These are phyloP conservation scores for Monosporozyma unispora DNA, from an alignment of 805 yeast species.

Conservation along the genomic window DNA sequence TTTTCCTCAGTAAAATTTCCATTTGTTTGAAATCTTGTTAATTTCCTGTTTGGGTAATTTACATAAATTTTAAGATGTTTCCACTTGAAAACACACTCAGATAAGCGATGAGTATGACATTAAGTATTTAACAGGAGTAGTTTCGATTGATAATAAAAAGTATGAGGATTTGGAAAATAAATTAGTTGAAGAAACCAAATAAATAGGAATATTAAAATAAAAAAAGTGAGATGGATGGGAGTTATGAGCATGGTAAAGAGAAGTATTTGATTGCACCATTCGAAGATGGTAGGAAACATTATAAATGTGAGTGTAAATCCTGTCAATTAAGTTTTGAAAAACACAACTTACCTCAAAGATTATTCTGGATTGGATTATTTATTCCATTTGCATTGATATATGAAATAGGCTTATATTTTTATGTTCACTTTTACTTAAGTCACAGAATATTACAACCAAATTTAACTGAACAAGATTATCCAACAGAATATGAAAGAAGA, in stretches of 20 bases:
- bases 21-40: slow-evolving; percentile 5
- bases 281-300: slow-evolving; percentile 8
- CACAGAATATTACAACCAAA: slow-evolving; percentile 18
- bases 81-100: too few relatives aligned
- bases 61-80: background rate
- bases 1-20: background rate
- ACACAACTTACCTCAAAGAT: slow-evolving; percentile 5
- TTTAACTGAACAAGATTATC: slow-evolving; percentile 20
- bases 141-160: too few relatives aligned
- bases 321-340: slow-evolving; percentile 9
- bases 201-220: background rate
- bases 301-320: slow-evolving; percentile 20
- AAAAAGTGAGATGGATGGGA: background rate
- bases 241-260: background rate
- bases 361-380: slow-evolving; percentile 19
- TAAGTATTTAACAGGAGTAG: too few relatives aligned
- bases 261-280: slow-evolving; percentile 12
- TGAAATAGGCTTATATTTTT: slow-evolving; percentile 12
- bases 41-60: slow-evolving; percentile 8
- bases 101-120: too few relatives aligned
- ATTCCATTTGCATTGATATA: slow-evolving; percentile 19
- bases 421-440: slow-evolving; percentile 15
- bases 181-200: too few relatives aligned
- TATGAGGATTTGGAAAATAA: too few relatives aligned
- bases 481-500: slow-evolving; percentile 22